These are phyloP conservation scores for Xylaria sp. DNA, from an alignment of 2,329 filamentous ascomycete genomes.

Conservation along the genomic window DNA sequence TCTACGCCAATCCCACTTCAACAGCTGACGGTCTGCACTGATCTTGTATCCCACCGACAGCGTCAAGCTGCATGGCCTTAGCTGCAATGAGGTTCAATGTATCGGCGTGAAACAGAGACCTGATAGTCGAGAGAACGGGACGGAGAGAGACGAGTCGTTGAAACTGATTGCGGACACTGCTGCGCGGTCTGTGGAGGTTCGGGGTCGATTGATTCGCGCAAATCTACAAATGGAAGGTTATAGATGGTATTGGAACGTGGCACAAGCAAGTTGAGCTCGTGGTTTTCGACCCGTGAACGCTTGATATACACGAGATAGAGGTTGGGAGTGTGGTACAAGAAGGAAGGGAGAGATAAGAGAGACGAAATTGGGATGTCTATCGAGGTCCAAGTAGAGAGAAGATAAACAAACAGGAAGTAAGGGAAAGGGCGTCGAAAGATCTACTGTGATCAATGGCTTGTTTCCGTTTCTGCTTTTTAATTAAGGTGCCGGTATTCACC, in stretches of 20 bases:
- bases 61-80: slow-evolving; percentile 40
- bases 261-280: slow-evolving; percentile 1
- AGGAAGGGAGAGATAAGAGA: background rate
- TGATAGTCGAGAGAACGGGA: background rate
- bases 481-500: background rate
- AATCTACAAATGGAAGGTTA: background rate
- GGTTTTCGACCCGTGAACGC: background rate
- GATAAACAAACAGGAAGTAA: background rate
- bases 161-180: background rate
- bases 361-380: slow-evolving; percentile 11
- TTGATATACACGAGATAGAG: background rate
- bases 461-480: background rate
- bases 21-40: slow-evolving; percentile 27
- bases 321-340: background rate
- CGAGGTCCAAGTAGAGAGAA: slow-evolving; percentile 4
- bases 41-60: slow-evolving; percentile 33
- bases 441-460: slow-evolving; percentile 1
- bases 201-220: slow-evolving; percentile 1
- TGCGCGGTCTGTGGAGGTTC: slow-evolving; percentile 5
- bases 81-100: background rate
- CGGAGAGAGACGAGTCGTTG: background rate
- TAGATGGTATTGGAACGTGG: background rate
- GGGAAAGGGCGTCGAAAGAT: background rate
- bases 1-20: slow-evolving; percentile 16
- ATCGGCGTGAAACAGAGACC: background rate